These are phyloP conservation scores for Lotmaria passim DNA, from an alignment of 208 protist genomes.

Conservation along the genomic window DNA sequence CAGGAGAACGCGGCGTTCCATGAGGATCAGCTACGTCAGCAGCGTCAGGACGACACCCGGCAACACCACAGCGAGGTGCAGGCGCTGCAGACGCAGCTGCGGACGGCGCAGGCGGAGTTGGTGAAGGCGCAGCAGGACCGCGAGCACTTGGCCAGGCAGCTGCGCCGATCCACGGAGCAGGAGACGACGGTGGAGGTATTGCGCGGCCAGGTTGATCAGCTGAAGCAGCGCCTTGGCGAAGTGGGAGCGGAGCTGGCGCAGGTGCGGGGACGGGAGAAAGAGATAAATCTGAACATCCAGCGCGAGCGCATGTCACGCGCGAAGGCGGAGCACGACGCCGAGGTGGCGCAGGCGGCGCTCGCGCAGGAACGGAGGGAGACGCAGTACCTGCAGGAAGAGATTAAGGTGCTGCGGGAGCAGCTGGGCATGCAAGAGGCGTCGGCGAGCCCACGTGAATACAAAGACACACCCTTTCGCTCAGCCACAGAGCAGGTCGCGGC, in stretches of 20 bases:
- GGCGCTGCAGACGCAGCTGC: constrained; percentile 51
- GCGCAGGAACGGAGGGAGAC: constrained; percentile 33
- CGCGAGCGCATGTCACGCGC: constrained; percentile 41
- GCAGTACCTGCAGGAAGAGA: constrained; percentile 47
- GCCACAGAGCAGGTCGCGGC: background rate
- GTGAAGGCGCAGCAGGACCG: constrained; percentile 40
- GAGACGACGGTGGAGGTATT: constrained; percentile 57
- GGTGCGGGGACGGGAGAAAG: constrained; percentile 47
- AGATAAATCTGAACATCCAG: constrained; percentile 45
- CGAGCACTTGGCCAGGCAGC: constrained; percentile 44
- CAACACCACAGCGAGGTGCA: constrained; percentile 46
- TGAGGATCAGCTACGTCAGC: constrained; percentile 52
- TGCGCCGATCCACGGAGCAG: constrained; percentile 41
- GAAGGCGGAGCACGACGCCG: constrained; percentile 40
- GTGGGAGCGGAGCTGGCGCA: constrained; percentile 56
- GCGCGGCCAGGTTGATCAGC: constrained; percentile 51
- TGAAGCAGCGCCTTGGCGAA: constrained; percentile 68
- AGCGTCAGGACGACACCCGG: constrained; percentile 48
- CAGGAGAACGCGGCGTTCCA: constrained; percentile 50
- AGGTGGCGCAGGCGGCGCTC: constrained; percentile 30
- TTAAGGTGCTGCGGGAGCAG: constrained; percentile 42
- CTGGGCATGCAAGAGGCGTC: constrained; percentile 46
- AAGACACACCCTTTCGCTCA: background rate
- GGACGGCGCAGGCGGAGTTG: constrained; percentile 33
- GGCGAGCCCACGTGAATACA: constrained; percentile 13